Evolutionary conservation across 306 rosid species (phyloP), one percentile per base, ranked within the genome.

Genomic region (Cucurbita ficifolia): DNA sequence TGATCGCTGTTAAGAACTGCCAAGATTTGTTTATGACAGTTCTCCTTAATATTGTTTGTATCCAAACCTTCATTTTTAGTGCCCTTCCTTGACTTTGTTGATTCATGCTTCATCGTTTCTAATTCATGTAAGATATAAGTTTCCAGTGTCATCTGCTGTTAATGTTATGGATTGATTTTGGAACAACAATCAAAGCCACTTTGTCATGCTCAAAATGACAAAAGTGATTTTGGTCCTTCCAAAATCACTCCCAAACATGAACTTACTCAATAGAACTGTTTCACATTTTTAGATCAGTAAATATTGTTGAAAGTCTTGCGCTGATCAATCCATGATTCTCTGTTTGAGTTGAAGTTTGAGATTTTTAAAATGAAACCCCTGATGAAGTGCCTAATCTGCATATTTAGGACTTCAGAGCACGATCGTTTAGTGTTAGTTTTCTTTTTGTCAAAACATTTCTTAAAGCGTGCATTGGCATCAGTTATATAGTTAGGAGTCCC

Each of bases 1-100:
- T 94, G 88, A 87, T 81, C 70, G 43, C 40, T 40, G 56, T 24
- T 58, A 57, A 39, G 77, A 74, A 39, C n/a, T 74, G 69, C 50
- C 8, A n/a, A 17, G n/a, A 11, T 71, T 16, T 4, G 57, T 48
- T 69, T 48, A 16, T 69, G 73, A 50, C 2, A 17, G 21, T 73
- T 53, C 64, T 73, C 4, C 50, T 72, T 36, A 3, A 4, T n/a
- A 72, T 19, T 51, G 59, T 12, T 29, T 71, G 75, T 72, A 52
- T 29, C 38, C 62, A 53, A 36, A 52, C 29, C 50, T 52, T 72
- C 76, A 52, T 53, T 72, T 36, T 10, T 7, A 43, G 18, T 21
- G 72, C 1, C 18, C 36, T 67, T 42, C 2, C 3, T 6, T 4
- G 7, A 19, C 36, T 64, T 29, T 42, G 46, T 43, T 43, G 53